phyloP scores from a whole-genome alignment of 257 asterid genomes.

The Solanum acaule region DNA sequence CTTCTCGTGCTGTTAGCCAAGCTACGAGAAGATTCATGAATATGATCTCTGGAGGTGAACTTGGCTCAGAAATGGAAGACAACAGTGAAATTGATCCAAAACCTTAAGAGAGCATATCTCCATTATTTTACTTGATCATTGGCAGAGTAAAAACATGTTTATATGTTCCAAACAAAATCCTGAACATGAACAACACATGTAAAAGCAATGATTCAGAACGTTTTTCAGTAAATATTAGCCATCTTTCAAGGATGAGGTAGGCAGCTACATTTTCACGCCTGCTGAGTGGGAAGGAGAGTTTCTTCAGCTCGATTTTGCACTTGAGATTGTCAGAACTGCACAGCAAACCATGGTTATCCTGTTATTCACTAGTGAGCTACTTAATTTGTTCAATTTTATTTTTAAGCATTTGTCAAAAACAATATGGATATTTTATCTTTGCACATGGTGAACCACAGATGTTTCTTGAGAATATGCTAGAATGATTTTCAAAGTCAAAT shows the following conservation, averaged over 20 bases:
- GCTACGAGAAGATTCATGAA: conserved; percentile 60
- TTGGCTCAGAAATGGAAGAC: conserved; percentile 29
- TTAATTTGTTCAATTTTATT: neutral
- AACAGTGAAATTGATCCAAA: conserved; percentile 14
- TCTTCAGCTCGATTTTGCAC: neutral
- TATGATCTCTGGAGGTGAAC: conserved; percentile 56
- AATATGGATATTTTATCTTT: neutral
- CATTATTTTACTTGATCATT: neutral
- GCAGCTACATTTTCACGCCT: neutral
- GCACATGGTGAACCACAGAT: neutral
- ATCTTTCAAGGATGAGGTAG: neutral
- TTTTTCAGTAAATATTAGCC: neutral
- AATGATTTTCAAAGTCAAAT: neutral
- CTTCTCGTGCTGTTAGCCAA: conserved; percentile 67
- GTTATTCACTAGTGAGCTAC: neutral
- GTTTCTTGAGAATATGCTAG: neutral
- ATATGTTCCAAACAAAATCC: neutral
- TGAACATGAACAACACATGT: neutral
- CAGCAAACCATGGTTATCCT: neutral
- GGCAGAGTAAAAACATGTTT: neutral
- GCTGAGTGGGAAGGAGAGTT: neutral
- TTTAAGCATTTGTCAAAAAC: neutral
- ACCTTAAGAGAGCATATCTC: neutral
- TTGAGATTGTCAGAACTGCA: neutral
- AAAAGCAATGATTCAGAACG: neutral